Conservation (phyloP, 202 grass and related monocot genomes). For the Musa balbisiana region DNA sequence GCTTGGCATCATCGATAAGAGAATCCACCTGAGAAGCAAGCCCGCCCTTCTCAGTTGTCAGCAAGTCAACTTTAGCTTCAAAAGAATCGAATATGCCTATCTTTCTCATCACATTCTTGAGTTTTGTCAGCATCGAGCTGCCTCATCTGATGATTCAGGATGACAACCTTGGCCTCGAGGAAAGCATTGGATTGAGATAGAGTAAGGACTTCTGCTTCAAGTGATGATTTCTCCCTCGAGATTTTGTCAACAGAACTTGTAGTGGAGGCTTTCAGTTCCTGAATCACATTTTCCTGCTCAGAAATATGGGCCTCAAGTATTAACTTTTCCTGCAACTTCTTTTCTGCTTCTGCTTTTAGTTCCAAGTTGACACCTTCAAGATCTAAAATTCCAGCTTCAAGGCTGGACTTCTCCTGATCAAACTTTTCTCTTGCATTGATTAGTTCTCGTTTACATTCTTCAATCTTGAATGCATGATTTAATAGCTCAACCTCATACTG, state of each 20-base stretch:
- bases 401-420: conserved; percentile 44
- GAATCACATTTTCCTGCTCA: conserved; percentile 43
- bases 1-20: conserved; percentile 26
- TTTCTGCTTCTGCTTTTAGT: conserved; percentile 47
- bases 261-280: conserved; percentile 37
- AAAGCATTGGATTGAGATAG: conserved; percentile 44
- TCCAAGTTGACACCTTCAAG: conserved; percentile 37
- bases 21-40: conserved; percentile 22
- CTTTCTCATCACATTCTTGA: conserved; percentile 33
- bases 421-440: conserved; percentile 36
- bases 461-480: conserved; percentile 40
- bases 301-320: conserved; percentile 32
- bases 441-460: conserved; percentile 42
- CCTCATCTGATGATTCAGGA: conserved; percentile 31
- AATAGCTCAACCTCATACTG: conserved; percentile 43
- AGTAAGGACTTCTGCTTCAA: conserved; percentile 40
- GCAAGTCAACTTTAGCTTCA: conserved; percentile 32
- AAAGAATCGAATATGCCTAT: conserved; percentile 32
- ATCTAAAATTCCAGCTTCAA: conserved; percentile 38
- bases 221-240: conserved; percentile 49
- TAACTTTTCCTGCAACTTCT: conserved; percentile 35
- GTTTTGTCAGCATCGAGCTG: conserved; percentile 30
- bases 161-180: conserved; percentile 34
- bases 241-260: conserved; percentile 43
- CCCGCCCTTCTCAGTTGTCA: conserved; percentile 45